phyloP scores from a whole-genome alignment of 768 basidiomycete genomes.

The Leccinum longicurvipes region DNA sequence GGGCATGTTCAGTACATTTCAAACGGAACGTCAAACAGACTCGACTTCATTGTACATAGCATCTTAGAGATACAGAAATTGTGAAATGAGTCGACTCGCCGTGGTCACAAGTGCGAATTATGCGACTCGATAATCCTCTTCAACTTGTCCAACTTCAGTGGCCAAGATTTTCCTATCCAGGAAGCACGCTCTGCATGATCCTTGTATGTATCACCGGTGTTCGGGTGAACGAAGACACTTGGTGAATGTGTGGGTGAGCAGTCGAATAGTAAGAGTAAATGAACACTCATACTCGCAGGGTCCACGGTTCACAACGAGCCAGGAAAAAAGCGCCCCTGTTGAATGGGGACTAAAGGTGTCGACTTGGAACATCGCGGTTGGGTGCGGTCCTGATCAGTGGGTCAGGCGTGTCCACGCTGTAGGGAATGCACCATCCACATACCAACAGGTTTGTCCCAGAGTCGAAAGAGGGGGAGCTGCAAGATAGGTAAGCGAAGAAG shows the following conservation, averaged over 20 bases:
- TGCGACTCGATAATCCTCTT: too few relatives aligned
- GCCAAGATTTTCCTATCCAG: constrained; percentile 68
- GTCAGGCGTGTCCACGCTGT: background rate
- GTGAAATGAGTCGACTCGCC: too few relatives aligned
- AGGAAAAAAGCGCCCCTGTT: constrained; percentile 66
- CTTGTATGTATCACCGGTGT: constrained; percentile 51
- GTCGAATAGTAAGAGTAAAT: background rate
- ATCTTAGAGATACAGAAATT: too few relatives aligned
- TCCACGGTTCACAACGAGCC: constrained; percentile 64
- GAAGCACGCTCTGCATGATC: constrained; percentile 63
- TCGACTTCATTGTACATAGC: too few relatives aligned
- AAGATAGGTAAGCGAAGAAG: background rate
- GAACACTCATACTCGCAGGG: constrained; percentile 60
- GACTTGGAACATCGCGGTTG: constrained; percentile 70
- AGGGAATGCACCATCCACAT: constrained; percentile 13
- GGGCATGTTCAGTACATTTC: too few relatives aligned
- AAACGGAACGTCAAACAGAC: too few relatives aligned
- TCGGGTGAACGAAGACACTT: constrained; percentile 71
- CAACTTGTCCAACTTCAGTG: constrained; percentile 41
- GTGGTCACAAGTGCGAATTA: too few relatives aligned
- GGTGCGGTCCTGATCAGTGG: constrained; percentile 52
- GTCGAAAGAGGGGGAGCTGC: constrained; percentile 57
- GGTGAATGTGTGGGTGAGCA: background rate
- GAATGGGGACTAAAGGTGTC: constrained; percentile 65
- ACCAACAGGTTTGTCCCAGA: constrained; percentile 66